Conservation (phyloP, 2,329 filamentous ascomycete genomes). For the Penicillium sp. region DNA sequence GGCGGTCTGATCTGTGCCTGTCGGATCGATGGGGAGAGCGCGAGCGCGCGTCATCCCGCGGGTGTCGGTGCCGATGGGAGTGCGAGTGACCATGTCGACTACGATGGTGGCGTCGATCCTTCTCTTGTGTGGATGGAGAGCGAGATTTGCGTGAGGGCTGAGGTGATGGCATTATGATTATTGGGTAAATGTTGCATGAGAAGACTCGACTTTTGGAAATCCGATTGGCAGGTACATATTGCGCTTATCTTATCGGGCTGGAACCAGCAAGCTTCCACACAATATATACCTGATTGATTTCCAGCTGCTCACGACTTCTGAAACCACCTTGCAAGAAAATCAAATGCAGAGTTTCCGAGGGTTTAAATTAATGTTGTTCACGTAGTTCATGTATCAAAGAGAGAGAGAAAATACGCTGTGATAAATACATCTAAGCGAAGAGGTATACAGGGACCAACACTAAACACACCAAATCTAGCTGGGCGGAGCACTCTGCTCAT, state of each 20-base stretch:
- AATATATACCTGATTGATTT: not conserved
- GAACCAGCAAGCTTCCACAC: not conserved
- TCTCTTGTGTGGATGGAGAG: slow-evolving; percentile 10
- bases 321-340: not conserved
- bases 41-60: slow-evolving; percentile 34
- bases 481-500: slow-evolving; percentile 31
- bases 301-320: not conserved
- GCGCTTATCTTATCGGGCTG: slow-evolving; percentile 12
- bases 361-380: not conserved
- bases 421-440: slow-evolving; percentile 28
- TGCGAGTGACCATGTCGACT: slow-evolving; percentile 18
- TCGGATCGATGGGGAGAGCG: slow-evolving; percentile 37
- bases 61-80: slow-evolving; percentile 23
- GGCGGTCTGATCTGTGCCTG: slow-evolving; percentile 34
- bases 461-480: slow-evolving; percentile 23
- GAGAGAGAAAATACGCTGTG: slow-evolving; percentile 6
- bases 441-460: slow-evolving; percentile 19
- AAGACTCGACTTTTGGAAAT: not conserved
- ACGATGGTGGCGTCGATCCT: slow-evolving; percentile 12
- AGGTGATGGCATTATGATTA: slow-evolving; percentile 17
- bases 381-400: not conserved
- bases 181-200: not conserved
- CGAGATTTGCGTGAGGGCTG: slow-evolving; percentile 4
- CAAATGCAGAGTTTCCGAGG: no score
- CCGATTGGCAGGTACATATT: not conserved